Percentiles rank a stretch among this genome's conserved stretches.
Evolutionary conservation across 192 early-diverging fungal genomes (phyloP).

Genomic region (Backusella circina): DNA sequence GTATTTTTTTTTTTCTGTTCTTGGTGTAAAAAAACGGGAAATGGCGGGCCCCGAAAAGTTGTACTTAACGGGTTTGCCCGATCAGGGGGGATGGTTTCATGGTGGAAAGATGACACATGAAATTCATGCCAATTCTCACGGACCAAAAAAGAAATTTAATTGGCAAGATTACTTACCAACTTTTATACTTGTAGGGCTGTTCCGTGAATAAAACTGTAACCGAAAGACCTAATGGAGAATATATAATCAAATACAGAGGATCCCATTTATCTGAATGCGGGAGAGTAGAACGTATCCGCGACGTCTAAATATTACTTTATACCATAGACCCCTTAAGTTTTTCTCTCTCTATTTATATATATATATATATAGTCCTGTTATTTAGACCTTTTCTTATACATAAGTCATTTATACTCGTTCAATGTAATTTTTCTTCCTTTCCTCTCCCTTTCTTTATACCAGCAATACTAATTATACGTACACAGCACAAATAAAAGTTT

Average conservation of each 20-base stretch:
- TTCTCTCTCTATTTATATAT: not conserved
- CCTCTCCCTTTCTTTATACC: not conserved
- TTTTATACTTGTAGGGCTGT: slow-evolving; percentile 23
- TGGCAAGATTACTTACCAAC: not conserved
- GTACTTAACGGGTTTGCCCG: slow-evolving; percentile 12
- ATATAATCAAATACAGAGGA: slow-evolving; percentile 52
- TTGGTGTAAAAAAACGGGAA: slow-evolving; percentile 11
- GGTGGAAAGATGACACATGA: slow-evolving; percentile 11
- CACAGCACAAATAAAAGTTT: not conserved
- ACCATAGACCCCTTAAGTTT: not conserved
- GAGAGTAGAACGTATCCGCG: slow-evolving; percentile 32
- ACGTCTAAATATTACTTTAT: slow-evolving; percentile 8
- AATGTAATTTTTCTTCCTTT: not conserved
- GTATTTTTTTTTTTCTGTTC: slow-evolving; percentile 20
- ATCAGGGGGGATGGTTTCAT: not conserved
- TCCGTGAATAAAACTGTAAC: slow-evolving; percentile 60
- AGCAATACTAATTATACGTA: not conserved
- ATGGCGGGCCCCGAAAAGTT: slow-evolving; percentile 10
- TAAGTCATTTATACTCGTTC: not conserved
- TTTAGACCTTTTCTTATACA: not conserved
- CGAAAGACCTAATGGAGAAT: slow-evolving; percentile 46
- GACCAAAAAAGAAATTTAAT: slow-evolving; percentile 1
- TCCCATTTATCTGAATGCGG: slow-evolving; percentile 49
- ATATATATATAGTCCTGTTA: not conserved
- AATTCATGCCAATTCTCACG: slow-evolving; percentile 18